Evolutionary conservation across 345 rosid genomes (phyloP), one percentile per base, ranked within the genome.

Genomic region (Corymbia maculata): DNA sequence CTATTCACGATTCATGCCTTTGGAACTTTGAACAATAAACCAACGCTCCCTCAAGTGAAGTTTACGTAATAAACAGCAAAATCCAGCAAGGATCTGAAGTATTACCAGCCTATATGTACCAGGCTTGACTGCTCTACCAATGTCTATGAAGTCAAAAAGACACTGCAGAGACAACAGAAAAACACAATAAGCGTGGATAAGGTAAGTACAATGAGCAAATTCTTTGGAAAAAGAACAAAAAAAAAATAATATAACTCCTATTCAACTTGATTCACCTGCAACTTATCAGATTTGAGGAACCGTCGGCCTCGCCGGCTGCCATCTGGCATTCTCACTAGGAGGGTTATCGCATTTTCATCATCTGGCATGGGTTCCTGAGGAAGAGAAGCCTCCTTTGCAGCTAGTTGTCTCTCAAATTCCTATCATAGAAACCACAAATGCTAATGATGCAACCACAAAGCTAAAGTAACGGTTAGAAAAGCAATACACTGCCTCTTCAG

Each of bases 281-380:
- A 93, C 89, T 91, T 94, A 88, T 97, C 96, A 28, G 98, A 94
- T 93, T 93, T 98, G 84, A 94, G 94, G 91, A 98, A 98, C 52
- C 99, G 92, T n/a, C 99, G 98, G 51, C 99, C 99, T 88, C 92
- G 95, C 30, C 99, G 93, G 66, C 95, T 92, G 52, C 99, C 99
- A 92, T 97, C 98, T 80, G 99, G 99, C 99, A 96, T 97, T 85
- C 96, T 92, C 86, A 97, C 98, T 87, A 96, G 92, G 88, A 98
- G 98, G 61, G 95, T 97, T 17, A 98, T 92, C 24, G 98, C 98
- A 90, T 95, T 95, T 89, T 97, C 98, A 90, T 98, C 96, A 87
- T 93, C 93, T 53, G 96, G 88, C 66, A 96, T 91, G 86, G 99
- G 99, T 88, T 97, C 99, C 90, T 88, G 93, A 85, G 99, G 98